Evolutionary conservation across 192 early-diverging fungal genomes (phyloP), one percentile per base, ranked within the genome.

Genomic region (Obelidium mucronatum): DNA sequence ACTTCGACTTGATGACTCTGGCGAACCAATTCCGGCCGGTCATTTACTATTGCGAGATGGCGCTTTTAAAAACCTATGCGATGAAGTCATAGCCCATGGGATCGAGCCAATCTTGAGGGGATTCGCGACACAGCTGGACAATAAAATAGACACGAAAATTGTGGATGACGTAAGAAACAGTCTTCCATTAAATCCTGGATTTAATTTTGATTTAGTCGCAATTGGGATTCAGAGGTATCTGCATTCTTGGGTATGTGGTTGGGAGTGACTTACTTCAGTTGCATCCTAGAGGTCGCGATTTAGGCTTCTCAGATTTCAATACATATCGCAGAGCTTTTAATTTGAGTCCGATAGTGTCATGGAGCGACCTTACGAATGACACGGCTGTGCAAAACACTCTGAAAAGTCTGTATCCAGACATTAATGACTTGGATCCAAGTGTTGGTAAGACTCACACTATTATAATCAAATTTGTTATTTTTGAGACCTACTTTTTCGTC

Each of bases 221-320:
- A 67, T 78, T 58, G 79, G 77, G 35, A 79, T 81, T 33, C 67
- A 79, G 71, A 34, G 84, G 78, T 84, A n/a, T n/a, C n/a, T n/a
- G n/a, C n/a, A n/a, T n/a, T n/a, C n/a, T n/a, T n/a, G n/a, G n/a
- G n/a, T n/a, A n/a, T n/a, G n/a, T n/a, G n/a, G n/a, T n/a, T n/a
- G n/a, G n/a, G n/a, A n/a, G n/a, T n/a, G n/a, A n/a, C n/a, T n/a
- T n/a, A n/a, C 1, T 11, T n/a, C n/a, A n/a, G n/a, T n/a, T n/a
- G n/a, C n/a, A n/a, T n/a, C n/a, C n/a, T 48, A 83, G 84, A 8
- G 81, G 81, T 31, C 66, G 83, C 37, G 83, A 85, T 26, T 24
- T 85, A 22, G 81, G 78, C 30, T 15, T 85, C 2, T 51, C 71
- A 3, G 70, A 73, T n/a, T 85, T 78, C 68, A 81, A 81, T 36